A percentile compares a stretch with the other conserved stretches of the same genome.
Evolutionary conservation across 2,329 filamentous ascomycete genomes (phyloP).

Genomic region (Pseudogymnoascus sp.): DNA sequence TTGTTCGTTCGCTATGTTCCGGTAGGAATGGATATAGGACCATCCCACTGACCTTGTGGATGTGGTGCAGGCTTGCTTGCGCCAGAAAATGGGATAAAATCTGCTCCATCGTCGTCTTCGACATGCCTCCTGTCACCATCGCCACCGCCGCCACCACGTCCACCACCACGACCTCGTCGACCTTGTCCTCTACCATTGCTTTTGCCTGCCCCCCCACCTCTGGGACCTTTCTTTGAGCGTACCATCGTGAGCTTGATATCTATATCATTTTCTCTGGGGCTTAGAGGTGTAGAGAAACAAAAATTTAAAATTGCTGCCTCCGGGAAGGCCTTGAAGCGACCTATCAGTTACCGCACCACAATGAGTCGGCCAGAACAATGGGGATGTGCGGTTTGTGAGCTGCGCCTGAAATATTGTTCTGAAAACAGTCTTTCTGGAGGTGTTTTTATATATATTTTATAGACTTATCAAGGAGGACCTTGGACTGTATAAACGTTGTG

Average conservation of each 20-base stretch:
- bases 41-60: neutral
- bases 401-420: neutral
- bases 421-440: neutral
- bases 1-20: neutral
- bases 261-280: neutral
- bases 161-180: conserved; percentile 11
- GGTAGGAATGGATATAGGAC: neutral
- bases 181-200: conserved; percentile 11
- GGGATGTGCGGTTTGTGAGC: neutral
- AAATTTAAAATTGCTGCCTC: neutral
- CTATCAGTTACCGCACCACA: neutral
- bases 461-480: neutral
- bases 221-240: conserved; percentile 9
- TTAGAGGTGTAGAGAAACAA: neutral
- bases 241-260: neutral
- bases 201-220: conserved; percentile 8
- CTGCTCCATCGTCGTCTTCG: conserved; percentile 12
- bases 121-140: conserved; percentile 11
- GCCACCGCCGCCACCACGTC: conserved; percentile 10
- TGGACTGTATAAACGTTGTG: neutral
- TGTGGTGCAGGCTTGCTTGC: neutral
- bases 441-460: neutral
- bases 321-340: neutral
- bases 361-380: neutral
- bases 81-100: conserved; percentile 9